Percentiles rank a stretch among this genome's conserved stretches.
phyloP scores from a whole-genome alignment of 2,329 filamentous ascomycete species.

The Penicillium griseofulvum region DNA sequence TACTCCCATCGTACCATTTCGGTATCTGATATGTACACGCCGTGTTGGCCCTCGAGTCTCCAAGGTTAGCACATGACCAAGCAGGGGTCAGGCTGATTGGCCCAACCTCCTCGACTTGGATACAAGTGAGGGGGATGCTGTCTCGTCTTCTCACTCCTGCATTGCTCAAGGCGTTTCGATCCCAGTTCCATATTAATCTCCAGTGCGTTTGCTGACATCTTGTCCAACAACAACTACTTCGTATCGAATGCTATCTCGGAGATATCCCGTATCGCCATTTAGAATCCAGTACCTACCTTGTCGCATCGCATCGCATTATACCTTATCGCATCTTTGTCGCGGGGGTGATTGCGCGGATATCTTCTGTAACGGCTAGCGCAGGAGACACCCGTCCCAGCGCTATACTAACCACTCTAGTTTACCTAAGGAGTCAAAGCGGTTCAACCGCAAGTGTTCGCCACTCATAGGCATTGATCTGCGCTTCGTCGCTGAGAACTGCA shows the following conservation, averaged over 20 bases:
- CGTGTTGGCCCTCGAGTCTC: slow-evolving; percentile 10
- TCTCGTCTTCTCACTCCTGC: slow-evolving; percentile 14
- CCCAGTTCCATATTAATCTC: slow-evolving; percentile 7
- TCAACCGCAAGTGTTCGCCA: slow-evolving; percentile 7
- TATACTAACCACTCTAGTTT: slow-evolving; percentile 16
- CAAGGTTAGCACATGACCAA: slow-evolving; percentile 10
- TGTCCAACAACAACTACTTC: neutral
- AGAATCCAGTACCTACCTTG: slow-evolving; percentile 1
- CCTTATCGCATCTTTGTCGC: slow-evolving; percentile 19
- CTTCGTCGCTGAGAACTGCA: slow-evolving; percentile 20
- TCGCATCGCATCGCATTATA: slow-evolving; percentile 22
- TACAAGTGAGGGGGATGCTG: slow-evolving; percentile 21
- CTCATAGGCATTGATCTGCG: slow-evolving; percentile 13
- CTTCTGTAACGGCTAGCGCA: slow-evolving; percentile 16
- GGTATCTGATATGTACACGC: slow-evolving; percentile 6
- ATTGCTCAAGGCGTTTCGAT: slow-evolving; percentile 18
- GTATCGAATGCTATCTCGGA: slow-evolving; percentile 8
- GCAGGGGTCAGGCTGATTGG: slow-evolving; percentile 24
- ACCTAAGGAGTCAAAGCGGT: slow-evolving; percentile 1
- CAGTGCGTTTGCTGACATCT: slow-evolving; percentile 4
- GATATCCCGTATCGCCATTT: neutral
- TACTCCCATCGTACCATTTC: neutral
- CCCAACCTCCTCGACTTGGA: slow-evolving; percentile 29
- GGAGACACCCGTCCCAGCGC: slow-evolving; percentile 11
- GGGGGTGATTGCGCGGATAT: slow-evolving; percentile 23